Evolutionary conservation across 2,329 filamentous ascomycete species (phyloP).

Genomic region (Aspergillus quadricinctus): DNA sequence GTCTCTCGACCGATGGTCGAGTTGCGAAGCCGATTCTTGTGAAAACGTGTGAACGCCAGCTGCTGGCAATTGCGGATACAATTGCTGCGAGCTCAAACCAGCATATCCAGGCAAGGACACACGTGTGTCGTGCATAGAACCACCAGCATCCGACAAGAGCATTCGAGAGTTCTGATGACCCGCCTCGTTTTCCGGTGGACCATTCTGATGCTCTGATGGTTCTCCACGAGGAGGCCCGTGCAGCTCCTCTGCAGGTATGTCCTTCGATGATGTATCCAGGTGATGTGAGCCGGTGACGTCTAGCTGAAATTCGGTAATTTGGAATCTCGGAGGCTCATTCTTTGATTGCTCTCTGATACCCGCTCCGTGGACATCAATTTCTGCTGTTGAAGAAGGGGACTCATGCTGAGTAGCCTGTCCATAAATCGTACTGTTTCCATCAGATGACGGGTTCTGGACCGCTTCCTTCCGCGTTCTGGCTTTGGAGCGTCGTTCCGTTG

Average conservation of each 20-base stretch:
- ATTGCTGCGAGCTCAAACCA: slow-evolving; percentile 2
- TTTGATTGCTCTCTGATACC: slow-evolving; percentile 1
- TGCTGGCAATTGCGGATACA: slow-evolving; percentile 12
- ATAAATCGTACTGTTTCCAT: slow-evolving; percentile 7
- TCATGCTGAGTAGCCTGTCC: slow-evolving; percentile 6
- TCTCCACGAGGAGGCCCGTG: neutral
- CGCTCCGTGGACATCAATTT: neutral
- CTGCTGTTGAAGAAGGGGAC: neutral
- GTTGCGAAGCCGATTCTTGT: slow-evolving; percentile 1
- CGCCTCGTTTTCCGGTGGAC: slow-evolving; percentile 1
- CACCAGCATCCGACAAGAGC: slow-evolving; percentile 6
- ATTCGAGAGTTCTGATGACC: neutral
- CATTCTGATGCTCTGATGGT: neutral
- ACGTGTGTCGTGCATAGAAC: slow-evolving; percentile 2
- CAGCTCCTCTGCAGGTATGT: neutral
- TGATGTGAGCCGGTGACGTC: slow-evolving; percentile 11
- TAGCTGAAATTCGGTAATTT: slow-evolving; percentile 21
- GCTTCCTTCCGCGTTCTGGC: slow-evolving; percentile 19
- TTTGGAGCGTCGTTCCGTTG: slow-evolving; percentile 36
- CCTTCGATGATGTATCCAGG: slow-evolving; percentile 4
- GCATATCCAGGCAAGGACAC: slow-evolving; percentile 12
- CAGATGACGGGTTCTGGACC: slow-evolving; percentile 4
- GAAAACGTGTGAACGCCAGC: slow-evolving; percentile 6
- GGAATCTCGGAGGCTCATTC: slow-evolving; percentile 8
- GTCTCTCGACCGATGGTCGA: slow-evolving; percentile 8